Percentiles rank a stretch among this genome's conserved stretches.
Evolutionary conservation across 2,329 filamentous ascomycete genomes (phyloP).

Genomic region (Chaetomium olivaceum): DNA sequence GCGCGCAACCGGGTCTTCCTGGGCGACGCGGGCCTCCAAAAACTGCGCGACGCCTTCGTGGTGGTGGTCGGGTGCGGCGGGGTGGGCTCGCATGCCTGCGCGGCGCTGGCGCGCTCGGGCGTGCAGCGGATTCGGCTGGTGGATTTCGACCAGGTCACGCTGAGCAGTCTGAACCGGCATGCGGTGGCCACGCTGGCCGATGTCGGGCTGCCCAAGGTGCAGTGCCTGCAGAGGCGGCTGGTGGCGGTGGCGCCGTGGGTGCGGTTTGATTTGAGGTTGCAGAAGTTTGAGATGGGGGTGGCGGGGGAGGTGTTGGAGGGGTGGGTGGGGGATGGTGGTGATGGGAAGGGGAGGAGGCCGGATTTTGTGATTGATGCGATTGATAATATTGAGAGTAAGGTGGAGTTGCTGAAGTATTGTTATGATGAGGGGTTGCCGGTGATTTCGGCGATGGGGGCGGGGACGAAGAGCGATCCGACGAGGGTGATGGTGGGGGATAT

Average conservation of each 20-base stretch:
- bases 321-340: constrained; percentile 61
- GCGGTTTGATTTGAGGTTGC: constrained; percentile 79
- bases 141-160: constrained; percentile 96
- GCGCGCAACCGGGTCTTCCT: constrained; percentile 92
- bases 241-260: constrained; percentile 91
- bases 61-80: constrained; percentile 91
- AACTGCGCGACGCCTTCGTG: constrained; percentile 79
- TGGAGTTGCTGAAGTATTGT: constrained; percentile 86
- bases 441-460: constrained; percentile 94
- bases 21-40: constrained; percentile 74
- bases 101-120: constrained; percentile 84
- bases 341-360: constrained; percentile 65
- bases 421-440: constrained; percentile 74
- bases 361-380: constrained; percentile 96
- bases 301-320: constrained; percentile 67
- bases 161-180: constrained; percentile 94
- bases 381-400: constrained; percentile 97
- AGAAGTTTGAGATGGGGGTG: constrained; percentile 72
- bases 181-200: constrained; percentile 92
- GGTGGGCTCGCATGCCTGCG: constrained; percentile 87
- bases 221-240: constrained; percentile 75
- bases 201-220: constrained; percentile 89
- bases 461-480: constrained; percentile 85
- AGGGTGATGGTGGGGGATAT: constrained; percentile 90
- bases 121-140: constrained; percentile 85